These are phyloP conservation scores for Cyberlindnera petersonii DNA, from an alignment of 805 yeast genomes.

Conservation along the genomic window DNA sequence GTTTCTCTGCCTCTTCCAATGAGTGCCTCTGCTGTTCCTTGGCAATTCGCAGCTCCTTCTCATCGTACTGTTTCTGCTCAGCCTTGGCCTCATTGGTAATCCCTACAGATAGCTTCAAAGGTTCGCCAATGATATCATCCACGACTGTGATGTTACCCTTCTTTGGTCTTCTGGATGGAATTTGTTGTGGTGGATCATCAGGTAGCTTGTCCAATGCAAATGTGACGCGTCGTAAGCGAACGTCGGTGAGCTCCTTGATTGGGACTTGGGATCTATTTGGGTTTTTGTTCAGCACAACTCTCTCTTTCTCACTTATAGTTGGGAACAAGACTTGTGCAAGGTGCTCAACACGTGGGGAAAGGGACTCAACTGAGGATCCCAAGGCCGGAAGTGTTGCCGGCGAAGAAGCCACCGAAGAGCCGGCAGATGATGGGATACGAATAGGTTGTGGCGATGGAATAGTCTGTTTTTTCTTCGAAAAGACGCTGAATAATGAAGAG, in stretches of 20 bases:
- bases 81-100: conserved; percentile 46
- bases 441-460: conserved; percentile 23
- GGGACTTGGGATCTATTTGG: conserved; percentile 36
- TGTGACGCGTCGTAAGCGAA: conserved; percentile 57
- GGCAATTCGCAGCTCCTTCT: conserved; percentile 50
- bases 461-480: conserved; percentile 28
- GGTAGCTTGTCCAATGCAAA: conserved; percentile 73
- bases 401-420: conserved; percentile 9
- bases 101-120: conserved; percentile 64
- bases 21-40: conserved; percentile 55
- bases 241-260: conserved; percentile 26
- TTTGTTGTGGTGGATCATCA: conserved; percentile 89
- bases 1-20: conserved; percentile 58
- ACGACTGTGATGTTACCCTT: conserved; percentile 74
- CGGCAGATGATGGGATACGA: conserved; percentile 13
- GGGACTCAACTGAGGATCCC: conserved; percentile 16
- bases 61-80: conserved; percentile 22
- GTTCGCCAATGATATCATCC: conserved; percentile 56
- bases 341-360: conserved; percentile 12
- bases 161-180: conserved; percentile 81
- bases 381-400: conserved; percentile 8
- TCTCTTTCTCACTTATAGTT: conserved; percentile 14
- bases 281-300: conserved; percentile 44
- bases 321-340: conserved; percentile 6
- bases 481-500: conserved; percentile 28